Base-by-base conservation (phyloP, 2,329 filamentous ascomycete genomes). In the Ascochyta koolunga region DNA sequence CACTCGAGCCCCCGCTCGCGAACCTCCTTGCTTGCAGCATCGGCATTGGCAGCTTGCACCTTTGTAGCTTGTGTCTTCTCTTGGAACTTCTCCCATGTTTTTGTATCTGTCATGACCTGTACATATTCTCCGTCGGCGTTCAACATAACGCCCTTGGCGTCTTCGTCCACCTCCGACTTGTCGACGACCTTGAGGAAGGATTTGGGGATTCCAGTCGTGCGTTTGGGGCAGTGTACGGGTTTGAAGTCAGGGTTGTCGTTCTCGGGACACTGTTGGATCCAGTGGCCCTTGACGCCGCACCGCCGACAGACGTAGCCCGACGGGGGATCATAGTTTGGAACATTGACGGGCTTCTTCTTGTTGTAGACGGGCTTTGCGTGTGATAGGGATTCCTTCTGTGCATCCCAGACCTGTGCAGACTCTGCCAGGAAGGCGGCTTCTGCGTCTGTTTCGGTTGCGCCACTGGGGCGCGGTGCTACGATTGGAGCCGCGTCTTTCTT, bases 71-170 rank as follows among this genome's bases (percentile, higher is more conserved):
- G 95, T 56, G 90, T 86, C 79, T 96, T 96, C 73, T 93, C 93
- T 78, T 98, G 93, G 79, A 93, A 97, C 76, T 96, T 87, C 77
- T 97, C 91, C 95, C 95, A 99, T 37, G 93, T 89, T 64, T 89
- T 92, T 79, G 95, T 93, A 78, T 99, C 95, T 63, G 93, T 91
- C 78, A 96, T 89, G 60, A 93, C 93, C 80, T 97, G 90, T 69
- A 99, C 95, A 80, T 95, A 98, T 75, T 98, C 92, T 75, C 95
- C 95, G 73, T 96, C 93, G 58, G 93, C 91, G 76, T 97, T 98
- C 65, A 98, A 89, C 93, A 98, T 98, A 71, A 98, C 89, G 67
- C 93, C 91, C 56, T 91, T 89, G 42, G 89, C 89, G 62, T 91
- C 86, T 76, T 96, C 93, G 53, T 96, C 93, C 31, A 90, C 86